Evolutionary conservation across 805 yeast genomes (phyloP).

Genomic region (Kurtzmaniella cleridarum): DNA sequence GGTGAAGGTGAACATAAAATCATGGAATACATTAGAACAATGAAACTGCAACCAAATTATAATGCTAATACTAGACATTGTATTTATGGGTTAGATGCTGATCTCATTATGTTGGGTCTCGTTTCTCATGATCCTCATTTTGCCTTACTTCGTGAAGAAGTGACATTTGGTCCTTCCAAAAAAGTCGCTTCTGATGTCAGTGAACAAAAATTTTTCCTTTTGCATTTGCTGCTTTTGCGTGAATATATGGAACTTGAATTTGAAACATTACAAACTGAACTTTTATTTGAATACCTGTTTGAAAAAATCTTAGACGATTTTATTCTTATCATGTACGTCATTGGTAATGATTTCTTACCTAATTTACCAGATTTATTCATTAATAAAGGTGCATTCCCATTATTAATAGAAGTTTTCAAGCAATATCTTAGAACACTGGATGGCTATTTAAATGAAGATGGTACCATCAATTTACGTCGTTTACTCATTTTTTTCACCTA

Average conservation of each 20-base stretch:
- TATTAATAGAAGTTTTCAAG: constrained; percentile 82
- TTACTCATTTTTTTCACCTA: constrained; percentile 71
- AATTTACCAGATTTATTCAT: constrained; percentile 90
- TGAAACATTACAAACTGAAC: constrained; percentile 55
- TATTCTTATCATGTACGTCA: constrained; percentile 84
- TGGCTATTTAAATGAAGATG: constrained; percentile 81
- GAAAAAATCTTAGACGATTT: constrained; percentile 91
- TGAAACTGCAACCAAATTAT: constrained; percentile 68
- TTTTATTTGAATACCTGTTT: constrained; percentile 71
- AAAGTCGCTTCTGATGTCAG: constrained; percentile 48
- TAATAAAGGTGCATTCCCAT: constrained; percentile 96
- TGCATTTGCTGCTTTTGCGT: constrained; percentile 83
- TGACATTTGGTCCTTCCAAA: constrained; percentile 62
- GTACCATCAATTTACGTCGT: constrained; percentile 71
- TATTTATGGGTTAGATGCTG: constrained; percentile 94
- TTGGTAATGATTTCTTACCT: constrained; percentile 97
- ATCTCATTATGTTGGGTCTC: constrained; percentile 87
- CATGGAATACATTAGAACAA: constrained; percentile 82
- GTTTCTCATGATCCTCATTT: constrained; percentile 95
- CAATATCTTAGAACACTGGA: constrained; percentile 65
- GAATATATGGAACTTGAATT: constrained; percentile 90
- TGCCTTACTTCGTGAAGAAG: constrained; percentile 92
- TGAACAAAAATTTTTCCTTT: constrained; percentile 73
- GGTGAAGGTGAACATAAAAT: constrained; percentile 99
- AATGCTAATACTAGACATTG: constrained; percentile 86